Percentiles rank a stretch among this genome's conserved stretches.
These are phyloP conservation scores for Arachis monticola DNA, from an alignment of 331 rosid species.

Conservation along the genomic window DNA sequence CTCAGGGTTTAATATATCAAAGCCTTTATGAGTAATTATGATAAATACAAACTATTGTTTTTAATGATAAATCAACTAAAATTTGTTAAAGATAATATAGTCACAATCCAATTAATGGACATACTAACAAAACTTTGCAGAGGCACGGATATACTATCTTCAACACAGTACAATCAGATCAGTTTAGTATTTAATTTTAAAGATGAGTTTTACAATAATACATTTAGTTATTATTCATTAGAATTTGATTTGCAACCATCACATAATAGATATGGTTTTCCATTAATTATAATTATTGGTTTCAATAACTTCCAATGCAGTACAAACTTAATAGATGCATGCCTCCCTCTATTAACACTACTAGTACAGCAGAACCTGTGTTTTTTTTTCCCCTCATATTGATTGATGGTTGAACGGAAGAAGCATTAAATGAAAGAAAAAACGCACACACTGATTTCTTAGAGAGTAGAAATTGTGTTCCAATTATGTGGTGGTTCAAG, in stretches of 20 bases:
- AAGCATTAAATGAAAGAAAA: conserved; percentile 15
- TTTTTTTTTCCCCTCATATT: not conserved
- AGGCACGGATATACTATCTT: not conserved
- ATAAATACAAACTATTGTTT: no score
- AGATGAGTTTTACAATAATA: not conserved
- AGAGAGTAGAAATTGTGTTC: not conserved
- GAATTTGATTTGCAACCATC: not conserved
- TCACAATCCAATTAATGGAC: not conserved
- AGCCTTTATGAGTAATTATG: no score
- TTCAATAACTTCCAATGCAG: not conserved
- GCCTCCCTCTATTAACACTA: not conserved
- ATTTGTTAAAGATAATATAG: no score
- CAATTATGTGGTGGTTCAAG: not conserved
- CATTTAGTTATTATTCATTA: not conserved
- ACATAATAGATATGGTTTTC: no score
- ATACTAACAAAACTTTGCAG: not conserved
- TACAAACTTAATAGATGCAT: not conserved
- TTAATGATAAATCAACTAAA: no score
- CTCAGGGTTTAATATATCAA: no score
- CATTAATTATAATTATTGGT: not conserved
- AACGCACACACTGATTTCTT: not conserved
- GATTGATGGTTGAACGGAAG: not conserved
- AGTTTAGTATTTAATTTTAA: not conserved
- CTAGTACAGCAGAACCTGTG: not conserved
- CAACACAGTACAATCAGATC: not conserved